Evolutionary conservation across 2,329 filamentous ascomycete genomes (phyloP), one percentile per base, ranked within the genome.

Genomic region (Dichotomopilus funicola): DNA sequence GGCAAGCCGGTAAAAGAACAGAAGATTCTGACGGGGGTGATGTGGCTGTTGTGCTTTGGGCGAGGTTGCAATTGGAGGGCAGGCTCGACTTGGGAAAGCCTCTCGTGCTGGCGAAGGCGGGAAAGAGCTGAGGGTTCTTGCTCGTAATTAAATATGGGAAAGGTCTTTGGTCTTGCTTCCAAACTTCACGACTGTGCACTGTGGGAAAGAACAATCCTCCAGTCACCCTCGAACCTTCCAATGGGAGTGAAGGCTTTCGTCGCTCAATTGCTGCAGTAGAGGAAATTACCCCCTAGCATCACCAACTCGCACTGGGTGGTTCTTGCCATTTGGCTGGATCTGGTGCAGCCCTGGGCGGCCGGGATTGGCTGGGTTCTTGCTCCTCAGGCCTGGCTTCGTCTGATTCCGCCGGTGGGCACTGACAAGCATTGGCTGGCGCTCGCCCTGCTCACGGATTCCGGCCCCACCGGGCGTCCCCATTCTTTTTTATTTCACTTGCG

Each of bases 401-500:
- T 44, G 35, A 9, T n/a, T 7, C 45, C 10, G 11, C 34, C 37
- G 40, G n/a, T 43, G 44, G 44, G 44, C 35, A 49, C 27, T 3
- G 35, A 34, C 50, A 27, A 13, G 2, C 43, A n/a, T 41, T 48
- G 35, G 54, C 49, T 43, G 43, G 11, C 13, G 37, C 43, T 46
- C 40, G 54, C 43, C 47, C 51, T 36, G 52, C 49, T 41, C 56
- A 44, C 51, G 38, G 50, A 58, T 55, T 34, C 42, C 34, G 36
- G 58, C 31, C 57, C 59, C 59, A 61, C 57, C 45, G 36, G 50
- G 50, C 53, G 34, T 51, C 60, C 57, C 62, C 63, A 63, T 59
- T 61, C 57, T 62, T 63, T 62, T 61, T 65, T 61, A 60, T 61
- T 63, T 56, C 53, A 53, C 62, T 63, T 60, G 62, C 63, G 63